Evolutionary conservation across 352 stramenopile genomes (phyloP).

Genomic region (Globisporangium takayamanum): DNA sequence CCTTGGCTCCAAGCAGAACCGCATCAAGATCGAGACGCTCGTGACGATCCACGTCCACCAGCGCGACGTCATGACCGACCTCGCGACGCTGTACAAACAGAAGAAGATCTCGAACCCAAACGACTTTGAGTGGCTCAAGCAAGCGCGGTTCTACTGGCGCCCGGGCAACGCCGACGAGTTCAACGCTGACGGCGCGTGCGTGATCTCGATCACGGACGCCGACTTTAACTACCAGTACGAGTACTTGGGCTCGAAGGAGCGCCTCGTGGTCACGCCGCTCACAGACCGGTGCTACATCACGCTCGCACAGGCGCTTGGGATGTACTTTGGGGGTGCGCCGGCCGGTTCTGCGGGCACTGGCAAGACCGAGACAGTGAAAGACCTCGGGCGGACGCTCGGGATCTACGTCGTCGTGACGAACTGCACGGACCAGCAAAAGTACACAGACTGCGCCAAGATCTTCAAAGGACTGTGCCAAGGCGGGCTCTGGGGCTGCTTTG

Average conservation of each 20-base stretch:
- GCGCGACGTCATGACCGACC: slow-evolving; percentile 94
- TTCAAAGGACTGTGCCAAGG: slow-evolving; percentile 97
- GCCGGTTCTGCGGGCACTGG: slow-evolving; percentile 94
- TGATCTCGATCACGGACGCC: slow-evolving; percentile 97
- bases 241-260: slow-evolving; percentile 96
- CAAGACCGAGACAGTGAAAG: slow-evolving; percentile 97
- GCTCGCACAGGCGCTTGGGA: slow-evolving; percentile 94
- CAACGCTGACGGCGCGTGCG: slow-evolving; percentile 91
- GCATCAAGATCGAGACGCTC: slow-evolving; percentile 97
- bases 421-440: slow-evolving; percentile 97
- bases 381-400: slow-evolving; percentile 92
- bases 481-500: slow-evolving; percentile 96
- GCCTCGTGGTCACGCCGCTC: slow-evolving; percentile 95
- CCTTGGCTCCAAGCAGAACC: slow-evolving; percentile 94
- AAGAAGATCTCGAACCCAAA: slow-evolving; percentile 97
- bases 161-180: slow-evolving; percentile 92
- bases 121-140: slow-evolving; percentile 99
- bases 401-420: slow-evolving; percentile 98
- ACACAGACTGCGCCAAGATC: slow-evolving; percentile 97
- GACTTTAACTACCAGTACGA: slow-evolving; percentile 99
- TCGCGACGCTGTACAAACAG: slow-evolving; percentile 90
- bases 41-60: slow-evolving; percentile 99
- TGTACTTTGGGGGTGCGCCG: slow-evolving; percentile 96
- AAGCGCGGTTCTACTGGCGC: slow-evolving; percentile 98
- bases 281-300: slow-evolving; percentile 98